A percentile compares a stretch with the other conserved stretches of the same genome.
Evolutionary conservation across 2,329 filamentous ascomycete species (phyloP).

Genomic region (Madurella mycetomatis): DNA sequence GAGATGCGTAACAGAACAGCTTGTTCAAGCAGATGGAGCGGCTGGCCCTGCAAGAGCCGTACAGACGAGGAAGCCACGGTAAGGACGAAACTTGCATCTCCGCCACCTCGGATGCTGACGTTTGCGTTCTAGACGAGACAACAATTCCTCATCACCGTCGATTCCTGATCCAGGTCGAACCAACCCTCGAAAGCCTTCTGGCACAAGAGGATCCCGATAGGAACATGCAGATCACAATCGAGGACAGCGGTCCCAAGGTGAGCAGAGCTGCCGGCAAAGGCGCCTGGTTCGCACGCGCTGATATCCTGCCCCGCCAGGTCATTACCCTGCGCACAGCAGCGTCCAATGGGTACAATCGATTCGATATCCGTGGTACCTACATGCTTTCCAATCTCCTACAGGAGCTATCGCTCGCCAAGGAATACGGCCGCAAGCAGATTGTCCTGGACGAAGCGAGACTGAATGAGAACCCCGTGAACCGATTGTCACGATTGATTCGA

Average conservation of each 20-base stretch:
- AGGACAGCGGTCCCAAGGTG: slow-evolving; percentile 89
- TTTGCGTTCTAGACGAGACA: slow-evolving; percentile 59
- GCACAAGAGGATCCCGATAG: slow-evolving; percentile 87
- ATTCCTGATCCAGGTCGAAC: slow-evolving; percentile 82
- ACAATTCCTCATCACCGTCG: slow-evolving; percentile 62
- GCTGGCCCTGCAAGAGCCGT: slow-evolving; percentile 49
- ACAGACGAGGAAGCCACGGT: slow-evolving; percentile 58
- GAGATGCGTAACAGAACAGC: slow-evolving; percentile 41
- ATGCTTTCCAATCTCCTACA: slow-evolving; percentile 96
- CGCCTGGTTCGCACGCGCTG: not conserved
- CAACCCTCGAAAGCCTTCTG: slow-evolving; percentile 72
- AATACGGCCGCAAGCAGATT: slow-evolving; percentile 84
- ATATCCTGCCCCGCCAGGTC: slow-evolving; percentile 45
- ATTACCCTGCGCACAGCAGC: slow-evolving; percentile 78
- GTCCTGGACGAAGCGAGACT: slow-evolving; percentile 85
- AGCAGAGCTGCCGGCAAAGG: slow-evolving; percentile 5
- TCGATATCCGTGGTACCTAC: slow-evolving; percentile 92
- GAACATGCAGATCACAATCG: slow-evolving; percentile 97
- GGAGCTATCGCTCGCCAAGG: slow-evolving; percentile 87
- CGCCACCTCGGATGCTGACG: not conserved
- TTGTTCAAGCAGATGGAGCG: slow-evolving; percentile 51
- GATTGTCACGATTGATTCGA: slow-evolving; percentile 79
- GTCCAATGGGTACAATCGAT: slow-evolving; percentile 80
- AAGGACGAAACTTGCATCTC: slow-evolving; percentile 24
- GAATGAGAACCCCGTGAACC: slow-evolving; percentile 91